Evolutionary conservation across 306 rosid species (phyloP).

Genomic region (Cicer judaicum): DNA sequence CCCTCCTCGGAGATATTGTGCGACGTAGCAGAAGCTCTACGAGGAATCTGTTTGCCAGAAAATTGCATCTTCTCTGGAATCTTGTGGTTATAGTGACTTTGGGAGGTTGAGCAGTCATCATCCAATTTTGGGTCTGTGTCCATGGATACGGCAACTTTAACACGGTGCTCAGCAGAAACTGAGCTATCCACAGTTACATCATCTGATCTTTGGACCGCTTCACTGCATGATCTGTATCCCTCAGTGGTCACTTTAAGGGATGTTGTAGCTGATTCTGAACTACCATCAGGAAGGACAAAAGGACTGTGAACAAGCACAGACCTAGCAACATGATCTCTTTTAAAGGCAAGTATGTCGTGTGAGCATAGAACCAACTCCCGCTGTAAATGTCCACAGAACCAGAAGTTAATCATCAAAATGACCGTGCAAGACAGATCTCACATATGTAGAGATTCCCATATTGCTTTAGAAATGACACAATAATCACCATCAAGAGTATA

Average conservation of each 20-base stretch:
- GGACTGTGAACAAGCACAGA: constrained; percentile 67
- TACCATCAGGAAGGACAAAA: constrained; percentile 74
- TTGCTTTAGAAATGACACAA: constrained; percentile 11
- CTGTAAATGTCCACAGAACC: constrained; percentile 58
- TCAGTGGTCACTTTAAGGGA: constrained; percentile 87
- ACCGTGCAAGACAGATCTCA: constrained; percentile 20
- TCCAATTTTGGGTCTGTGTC: constrained; percentile 80
- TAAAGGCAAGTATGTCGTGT: constrained; percentile 81
- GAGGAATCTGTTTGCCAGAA: constrained; percentile 96
- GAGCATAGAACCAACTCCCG: constrained; percentile 91
- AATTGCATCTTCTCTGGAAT: constrained; percentile 59
- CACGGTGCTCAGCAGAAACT: constrained; percentile 63
- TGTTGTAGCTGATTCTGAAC: constrained; percentile 98
- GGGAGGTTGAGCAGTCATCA: constrained; percentile 86
- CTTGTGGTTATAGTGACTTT: constrained; percentile 59
- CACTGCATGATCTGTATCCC: constrained; percentile 81
- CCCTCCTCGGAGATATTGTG: constrained; percentile 64
- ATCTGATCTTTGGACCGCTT: constrained; percentile 90
- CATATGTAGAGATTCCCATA: neutral
- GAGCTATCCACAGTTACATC: constrained; percentile 92
- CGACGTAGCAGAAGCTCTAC: constrained; percentile 55
- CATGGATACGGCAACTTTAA: constrained; percentile 62
- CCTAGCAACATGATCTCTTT: constrained; percentile 83
- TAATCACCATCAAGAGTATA: constrained; percentile 6
- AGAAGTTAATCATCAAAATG: constrained; percentile 37